Base-by-base conservation (phyloP, 768 basidiomycete species). In the Lentinula sp. region DNA sequence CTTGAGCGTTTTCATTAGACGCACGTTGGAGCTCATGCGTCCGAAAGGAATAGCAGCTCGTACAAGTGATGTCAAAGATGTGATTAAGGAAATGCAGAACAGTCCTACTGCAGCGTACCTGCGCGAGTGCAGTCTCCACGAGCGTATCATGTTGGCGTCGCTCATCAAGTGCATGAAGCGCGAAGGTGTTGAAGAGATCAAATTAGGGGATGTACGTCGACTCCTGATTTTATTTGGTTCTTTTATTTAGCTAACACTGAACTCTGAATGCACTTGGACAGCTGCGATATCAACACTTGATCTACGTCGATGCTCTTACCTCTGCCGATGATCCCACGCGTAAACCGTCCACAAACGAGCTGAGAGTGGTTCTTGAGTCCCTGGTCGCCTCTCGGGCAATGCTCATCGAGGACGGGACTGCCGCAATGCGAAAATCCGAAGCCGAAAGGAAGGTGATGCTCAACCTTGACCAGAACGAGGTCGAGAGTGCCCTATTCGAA, bases 81-180 rank as follows among this genome's bases (percentile, higher is more conserved):
- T 96, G 8, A 85, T 94, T 57, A 83, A 85, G 65, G 84, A 83
- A 43, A 90, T 96, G 88, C 93, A 95, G 68, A 93, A 91, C 66
- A 95, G 90, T 65, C 95, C 95, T 2, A 93, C 88, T 0, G 90
- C 92, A 4, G 86, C 87, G 13, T 97, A 88, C 68, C 73, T 98
- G 28, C 82, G 83, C 50, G 86, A 90, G 39, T 88, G 93, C 66
- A 90, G 90, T 73, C 81, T 93, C 63, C 93, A 96, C 68, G 94
- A 97, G 70, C 85, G 89, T 43, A 80, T 95, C 51, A 88, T 97
- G 87, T 79, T 98, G 16, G 89, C 88, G 15, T 85, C 94, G 0
- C 71, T 96, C 41, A 75, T 95, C 28, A 88, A 90, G 66, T 93
- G 92, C 68, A 81, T 92, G 48, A 86, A 87, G 70, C 80, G 90